phyloP scores from a whole-genome alignment of 306 rosid genomes.

The Acacia acuminata region DNA sequence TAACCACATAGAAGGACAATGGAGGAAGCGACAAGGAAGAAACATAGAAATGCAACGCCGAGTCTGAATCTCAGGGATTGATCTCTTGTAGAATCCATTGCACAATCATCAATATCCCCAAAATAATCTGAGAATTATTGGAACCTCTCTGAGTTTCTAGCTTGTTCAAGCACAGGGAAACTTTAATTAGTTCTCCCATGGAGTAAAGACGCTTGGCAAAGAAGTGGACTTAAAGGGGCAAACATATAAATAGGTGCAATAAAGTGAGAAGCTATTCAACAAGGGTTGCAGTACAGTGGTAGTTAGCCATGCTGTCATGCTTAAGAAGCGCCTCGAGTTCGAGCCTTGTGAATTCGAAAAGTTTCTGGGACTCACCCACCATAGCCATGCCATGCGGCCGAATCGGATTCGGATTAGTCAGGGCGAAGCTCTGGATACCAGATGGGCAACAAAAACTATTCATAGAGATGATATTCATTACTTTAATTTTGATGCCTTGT shows the following conservation, averaged over 20 bases:
- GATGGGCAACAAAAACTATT: too few species aligned
- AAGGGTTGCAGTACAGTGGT: too few species aligned
- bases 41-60: slow-evolving; percentile 30
- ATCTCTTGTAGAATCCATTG: slow-evolving; percentile 41
- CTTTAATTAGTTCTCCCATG: not conserved
- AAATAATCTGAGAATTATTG: too few species aligned
- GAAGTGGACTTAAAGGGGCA: slow-evolving; percentile 3
- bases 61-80: slow-evolving; percentile 5
- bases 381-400: too few species aligned
- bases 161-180: too few species aligned
- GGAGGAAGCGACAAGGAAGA: slow-evolving; percentile 29
- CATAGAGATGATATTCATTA: slow-evolving; percentile 44
- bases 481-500: slow-evolving; percentile 28
- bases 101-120: not conserved
- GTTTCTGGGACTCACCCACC: too few species aligned
- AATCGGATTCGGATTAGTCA: too few species aligned
- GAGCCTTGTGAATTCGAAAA: too few species aligned
- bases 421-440: too few species aligned
- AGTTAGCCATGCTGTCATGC: too few species aligned
- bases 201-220: not conserved
- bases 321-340: too few species aligned
- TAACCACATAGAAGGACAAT: slow-evolving; percentile 48
- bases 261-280: slow-evolving; percentile 40
- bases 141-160: too few species aligned
- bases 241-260: slow-evolving; percentile 15